Evolutionary conservation across 169 alveolate genomes (phyloP).

Genomic region (Theileria annulata): DNA sequence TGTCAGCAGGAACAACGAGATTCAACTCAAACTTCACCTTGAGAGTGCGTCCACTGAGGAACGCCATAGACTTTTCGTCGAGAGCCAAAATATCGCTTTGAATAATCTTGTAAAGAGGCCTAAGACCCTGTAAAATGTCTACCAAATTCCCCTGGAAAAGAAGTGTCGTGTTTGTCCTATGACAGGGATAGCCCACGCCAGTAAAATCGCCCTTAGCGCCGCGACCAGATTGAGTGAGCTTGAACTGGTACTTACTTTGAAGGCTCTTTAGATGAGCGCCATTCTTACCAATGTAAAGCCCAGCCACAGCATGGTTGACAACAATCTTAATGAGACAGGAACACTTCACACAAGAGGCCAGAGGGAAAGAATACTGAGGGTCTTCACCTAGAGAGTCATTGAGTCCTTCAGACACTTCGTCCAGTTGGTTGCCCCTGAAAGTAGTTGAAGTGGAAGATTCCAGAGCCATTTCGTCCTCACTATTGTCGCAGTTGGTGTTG

Average conservation of each 20-base stretch:
- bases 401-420: not conserved
- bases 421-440: not conserved
- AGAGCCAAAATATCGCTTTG: slow-evolving; percentile 50
- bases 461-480: not conserved
- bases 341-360: slow-evolving; percentile 52
- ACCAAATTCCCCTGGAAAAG: slow-evolving; percentile 55
- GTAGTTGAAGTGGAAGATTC: not conserved
- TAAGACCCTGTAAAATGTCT: slow-evolving; percentile 48
- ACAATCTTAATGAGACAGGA: slow-evolving; percentile 43
- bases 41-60: slow-evolving; percentile 22
- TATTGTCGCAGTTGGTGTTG: not conserved
- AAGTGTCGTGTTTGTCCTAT: slow-evolving; percentile 62
- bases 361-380: slow-evolving; percentile 43
- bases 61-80: slow-evolving; percentile 48
- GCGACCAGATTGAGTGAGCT: slow-evolving; percentile 60
- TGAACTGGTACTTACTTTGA: slow-evolving; percentile 32
- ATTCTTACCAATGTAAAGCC: slow-evolving; percentile 58
- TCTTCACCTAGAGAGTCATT: slow-evolving; percentile 4
- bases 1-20: slow-evolving; percentile 50
- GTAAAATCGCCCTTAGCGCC: slow-evolving; percentile 60
- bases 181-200: slow-evolving; percentile 66
- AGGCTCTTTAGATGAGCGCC: slow-evolving; percentile 56
- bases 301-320: slow-evolving; percentile 64
- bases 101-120: slow-evolving; percentile 64
- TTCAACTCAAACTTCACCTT: slow-evolving; percentile 61